A percentile compares a stretch with the other conserved stretches of the same genome.
Conservation (phyloP, 768 basidiomycete genomes). For the Leccinum incarnatum region DNA sequence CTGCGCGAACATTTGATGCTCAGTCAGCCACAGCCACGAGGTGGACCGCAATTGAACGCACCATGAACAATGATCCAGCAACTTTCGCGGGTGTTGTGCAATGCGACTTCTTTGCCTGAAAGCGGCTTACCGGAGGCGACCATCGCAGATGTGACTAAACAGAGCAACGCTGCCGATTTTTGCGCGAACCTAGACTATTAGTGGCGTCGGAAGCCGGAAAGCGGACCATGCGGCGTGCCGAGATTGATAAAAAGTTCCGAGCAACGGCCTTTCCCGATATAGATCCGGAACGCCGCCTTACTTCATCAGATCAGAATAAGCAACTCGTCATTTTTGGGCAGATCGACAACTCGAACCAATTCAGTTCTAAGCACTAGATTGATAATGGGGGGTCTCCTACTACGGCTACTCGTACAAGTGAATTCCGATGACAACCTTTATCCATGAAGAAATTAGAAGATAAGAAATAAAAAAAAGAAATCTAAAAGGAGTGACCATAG, state of each 20-base stretch:
- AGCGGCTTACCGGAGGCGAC: slow-evolving; percentile 20
- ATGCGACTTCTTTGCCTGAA: slow-evolving; percentile 50
- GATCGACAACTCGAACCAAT: slow-evolving; percentile 14
- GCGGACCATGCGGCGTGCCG: not conserved
- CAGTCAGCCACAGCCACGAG: slow-evolving; percentile 5
- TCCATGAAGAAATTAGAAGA: slow-evolving; percentile 22
- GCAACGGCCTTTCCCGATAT: not conserved
- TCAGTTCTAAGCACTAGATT: not conserved
- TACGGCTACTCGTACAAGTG: not conserved
- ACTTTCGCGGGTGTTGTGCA: slow-evolving; percentile 56
- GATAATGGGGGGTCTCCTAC: not conserved
- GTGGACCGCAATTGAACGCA: slow-evolving; percentile 24
- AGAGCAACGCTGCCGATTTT: not conserved
- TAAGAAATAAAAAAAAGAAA: slow-evolving; percentile 3
- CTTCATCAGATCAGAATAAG: not conserved
- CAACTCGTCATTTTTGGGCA: not conserved
- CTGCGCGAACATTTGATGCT: slow-evolving; percentile 32
- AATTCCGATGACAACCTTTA: slow-evolving; percentile 10
- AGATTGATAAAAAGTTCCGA: not conserved
- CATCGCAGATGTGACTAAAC: slow-evolving; percentile 10
- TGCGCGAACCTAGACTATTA: not conserved
- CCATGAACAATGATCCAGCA: slow-evolving; percentile 89
- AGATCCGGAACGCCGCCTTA: not conserved
- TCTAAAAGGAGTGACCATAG: slow-evolving; percentile 22
- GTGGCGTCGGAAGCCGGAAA: not conserved